phyloP scores from a whole-genome alignment of 148 eudicot genomes.

The Selenicereus undatus region DNA sequence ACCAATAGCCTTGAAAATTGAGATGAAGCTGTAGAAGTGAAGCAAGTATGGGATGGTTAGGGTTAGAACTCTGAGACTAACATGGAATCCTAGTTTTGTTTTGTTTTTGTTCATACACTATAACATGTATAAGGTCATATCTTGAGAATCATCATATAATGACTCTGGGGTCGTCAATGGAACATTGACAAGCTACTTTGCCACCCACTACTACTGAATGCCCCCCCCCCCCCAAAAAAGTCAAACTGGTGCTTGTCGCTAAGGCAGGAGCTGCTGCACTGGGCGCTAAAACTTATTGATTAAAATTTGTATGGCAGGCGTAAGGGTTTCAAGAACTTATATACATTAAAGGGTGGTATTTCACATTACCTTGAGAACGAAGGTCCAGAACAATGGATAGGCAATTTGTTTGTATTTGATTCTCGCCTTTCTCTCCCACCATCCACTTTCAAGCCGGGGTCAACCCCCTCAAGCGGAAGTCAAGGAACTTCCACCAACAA shows the following conservation, averaged over 20 bases:
- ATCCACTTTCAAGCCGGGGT: constrained; percentile 56
- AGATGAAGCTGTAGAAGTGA: no score
- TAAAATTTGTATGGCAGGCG: constrained; percentile 34
- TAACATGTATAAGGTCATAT: no score
- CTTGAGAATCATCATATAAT: no score
- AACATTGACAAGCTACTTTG: no score
- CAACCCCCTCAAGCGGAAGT: constrained; percentile 28
- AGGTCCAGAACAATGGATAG: constrained; percentile 77
- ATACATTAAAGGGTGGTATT: constrained; percentile 85
- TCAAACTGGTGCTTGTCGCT: background rate
- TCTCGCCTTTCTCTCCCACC: constrained; percentile 92
- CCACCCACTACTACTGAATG: no score
- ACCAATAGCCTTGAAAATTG: no score
- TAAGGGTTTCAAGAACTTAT: constrained; percentile 76
- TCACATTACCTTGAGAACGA: constrained; percentile 81
- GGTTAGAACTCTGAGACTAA: background rate
- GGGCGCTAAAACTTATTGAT: background rate
- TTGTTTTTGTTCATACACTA: background rate
- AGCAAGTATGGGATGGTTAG: no score
- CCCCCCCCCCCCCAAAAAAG: background rate
- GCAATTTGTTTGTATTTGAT: constrained; percentile 91
- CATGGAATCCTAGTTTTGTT: background rate
- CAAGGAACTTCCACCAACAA: constrained; percentile 31
- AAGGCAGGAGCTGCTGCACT: background rate
- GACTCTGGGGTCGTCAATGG: no score